Base-by-base conservation (phyloP, 495 filamentous ascomycete genomes). In the Darksidea phi region DNA sequence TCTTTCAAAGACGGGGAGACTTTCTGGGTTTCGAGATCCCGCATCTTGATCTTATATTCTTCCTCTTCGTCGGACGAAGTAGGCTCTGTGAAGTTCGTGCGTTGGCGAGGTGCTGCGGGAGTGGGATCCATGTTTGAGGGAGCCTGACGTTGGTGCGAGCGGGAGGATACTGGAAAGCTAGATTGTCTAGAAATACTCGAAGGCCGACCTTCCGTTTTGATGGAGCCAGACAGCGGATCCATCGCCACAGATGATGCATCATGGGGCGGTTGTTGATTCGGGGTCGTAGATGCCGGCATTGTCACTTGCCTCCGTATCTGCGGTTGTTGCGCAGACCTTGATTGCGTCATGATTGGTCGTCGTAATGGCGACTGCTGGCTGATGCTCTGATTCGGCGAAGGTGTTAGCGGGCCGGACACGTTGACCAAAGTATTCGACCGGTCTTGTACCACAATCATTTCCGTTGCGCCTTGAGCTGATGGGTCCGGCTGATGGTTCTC, bases 111-210 rank as follows among this genome's bases (percentile, higher is more conserved):
- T 17, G 54, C 48, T 1, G 53, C 26, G 37, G 61, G 48, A 0
- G 61, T 64, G 1, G 61, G 61, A 36, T 47, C 38, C 49, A 59
- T 59, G 48, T 64, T 64, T 6, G 61, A 48, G 1, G 61, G 61
- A 10, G 21, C 48, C 23, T 64, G 59, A 6, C 38, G 49, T 6
- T n/a, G 48, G 42, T 54, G 12, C 25, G 25, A 8, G 12, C 7
- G 54, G 21, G 53, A 63, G 1, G 55, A 41, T 18, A 46, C 54
- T 17, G 61, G 55, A 51, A 60, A 60, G 20, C 36, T 23, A 15
- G 61, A 12, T 34, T 18, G 46, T n/a, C 23, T 23, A 11, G 3
- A 36, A 49, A 21, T 32, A 24, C 5, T 49, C 46, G 46, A 24
- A 4, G 41, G 8, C 1, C 18, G 51, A 11, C 7, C 34, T 15